A percentile compares a stretch with the other conserved stretches of the same genome.
phyloP scores from a whole-genome alignment of 441 rosid species.

The Aleurites moluccanus region DNA sequence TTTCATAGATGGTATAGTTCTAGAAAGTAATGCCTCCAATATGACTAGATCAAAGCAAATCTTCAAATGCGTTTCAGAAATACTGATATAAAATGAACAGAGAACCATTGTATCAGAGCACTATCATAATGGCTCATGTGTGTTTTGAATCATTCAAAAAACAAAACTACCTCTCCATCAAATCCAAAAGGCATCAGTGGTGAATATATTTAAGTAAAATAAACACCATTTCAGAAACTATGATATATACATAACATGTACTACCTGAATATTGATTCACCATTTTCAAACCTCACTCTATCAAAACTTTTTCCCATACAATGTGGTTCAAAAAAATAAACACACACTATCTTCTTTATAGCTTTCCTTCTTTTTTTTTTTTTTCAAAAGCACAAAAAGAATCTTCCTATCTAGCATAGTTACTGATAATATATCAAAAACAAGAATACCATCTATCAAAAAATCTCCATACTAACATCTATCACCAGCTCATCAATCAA shows the following conservation, averaged over 20 bases:
- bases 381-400: background rate
- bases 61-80: too few species aligned
- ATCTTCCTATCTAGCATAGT: slow-evolving; percentile 17
- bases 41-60: too few species aligned
- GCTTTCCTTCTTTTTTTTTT: background rate
- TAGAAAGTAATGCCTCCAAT: too few species aligned
- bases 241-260: too few species aligned
- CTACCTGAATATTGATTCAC: slow-evolving; percentile 4
- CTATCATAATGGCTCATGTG: too few species aligned
- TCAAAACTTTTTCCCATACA: too few species aligned
- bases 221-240: too few species aligned
- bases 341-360: background rate
- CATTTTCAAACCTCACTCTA: slow-evolving; percentile 23
- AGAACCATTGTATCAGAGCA: too few species aligned
- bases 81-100: too few species aligned
- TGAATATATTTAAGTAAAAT: too few species aligned
- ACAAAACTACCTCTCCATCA: background rate
- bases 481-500: slow-evolving; percentile 65
- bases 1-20: too few species aligned
- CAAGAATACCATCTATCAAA: slow-evolving; percentile 9
- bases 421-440: slow-evolving; percentile 16
- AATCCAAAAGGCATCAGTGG: background rate
- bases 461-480: slow-evolving; percentile 49
- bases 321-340: background rate
- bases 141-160: too few species aligned